Evolutionary conservation across 1,284 basidiomycete genomes (phyloP), one percentile per base, ranked within the genome.

Genomic region (Ganoderma resinaceum): DNA sequence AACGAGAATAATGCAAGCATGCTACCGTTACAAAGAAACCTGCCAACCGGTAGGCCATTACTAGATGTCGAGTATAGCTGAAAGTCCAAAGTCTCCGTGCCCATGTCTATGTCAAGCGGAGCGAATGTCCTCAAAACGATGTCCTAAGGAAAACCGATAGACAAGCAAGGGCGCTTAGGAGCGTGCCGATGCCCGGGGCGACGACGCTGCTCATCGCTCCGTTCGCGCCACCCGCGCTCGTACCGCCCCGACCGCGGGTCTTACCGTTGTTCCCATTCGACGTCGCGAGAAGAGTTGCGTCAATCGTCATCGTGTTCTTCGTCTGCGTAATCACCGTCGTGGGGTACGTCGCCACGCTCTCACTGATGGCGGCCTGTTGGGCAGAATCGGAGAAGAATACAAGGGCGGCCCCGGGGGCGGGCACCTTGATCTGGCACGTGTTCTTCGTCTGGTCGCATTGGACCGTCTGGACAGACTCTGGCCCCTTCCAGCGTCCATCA

Each of bases 321-420:
- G 81, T 83, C 74, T 80, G 83, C 29, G 86, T 87, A 55, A 78
- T 55, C 11, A 78, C 78, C 3, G 85, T 86, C 7, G 90, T 93
- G 16, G 85, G 72, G 74, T 87, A 92, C 18, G 89, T 91, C 65
- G 78, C 73, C 71, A 76, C 0, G 79, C 78, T 0, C 80, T 77
- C 0, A 81, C 78, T 43, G 83, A 81, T 0, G 73, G 73, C 66
- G 84, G 73, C 1, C 84, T 82, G 4, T 77, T 76, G 53, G 82
- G 66, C 66, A 6, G 35, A 58, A 14, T 64, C 59, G 78, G 20
- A 81, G 82, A 58, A 94, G 81, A 68, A 68, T 29, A 94, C 91
- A 60, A 95, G 81, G 0, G 91, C 92, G 61, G 88, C 86, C 7
- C 86, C 86, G 0, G 93, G 92, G 0, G 91, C 92, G 11, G 86